Evolutionary conservation across 129 eudicot species (phyloP), one percentile per base, ranked within the genome.

Genomic region (Heracleum sosnowskyi): DNA sequence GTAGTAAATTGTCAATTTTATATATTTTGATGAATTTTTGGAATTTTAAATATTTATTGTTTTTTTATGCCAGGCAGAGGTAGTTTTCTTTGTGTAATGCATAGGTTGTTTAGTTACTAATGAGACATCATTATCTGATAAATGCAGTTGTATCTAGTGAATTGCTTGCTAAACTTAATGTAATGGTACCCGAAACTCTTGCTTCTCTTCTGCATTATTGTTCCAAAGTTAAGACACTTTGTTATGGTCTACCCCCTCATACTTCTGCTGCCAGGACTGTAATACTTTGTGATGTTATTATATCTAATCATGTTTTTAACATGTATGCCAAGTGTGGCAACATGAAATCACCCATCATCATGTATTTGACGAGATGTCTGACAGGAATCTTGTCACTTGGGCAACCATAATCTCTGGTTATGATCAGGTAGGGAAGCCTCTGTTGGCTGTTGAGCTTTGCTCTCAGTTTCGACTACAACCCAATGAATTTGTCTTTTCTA

Each of bases 371-470:
- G 86, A 85, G 42, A 90, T 92, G 93, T 62, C 91, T 55, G 77
- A 90, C 22, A 84, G 88, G 85, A 93, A 90, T 79, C 73, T 90
- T 37, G 92, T 93, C 33, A 85, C 87, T 26, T 93, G 98, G 98
- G 87, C 96, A 40, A 86, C 93, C 76, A 87, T 90, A 88, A 84
- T 90, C n/a, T 88, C 96, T n/a, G 96, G 98, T 62, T 90, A 88
- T 62, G 84, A 90, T 71, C 96, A 87, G 47, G 81, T 86, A 0
- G 84, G 83, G 11, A 81, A 81, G 28, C 78, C 87, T 2, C 44
- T 76, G 11, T 34, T 76, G 68, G 90, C 96, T 2, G 20, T 93
- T 47, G 62, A 81, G 7, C 82, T 90, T 28, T 87, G 78, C 73
- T 18, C 87, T 6, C 77, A 57, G 78, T 83, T 92, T 93, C 74